Percentiles rank a stretch among this genome's conserved stretches.
phyloP scores from a whole-genome alignment of 106 monocot genomes.

The Iris macrosiphon region DNA sequence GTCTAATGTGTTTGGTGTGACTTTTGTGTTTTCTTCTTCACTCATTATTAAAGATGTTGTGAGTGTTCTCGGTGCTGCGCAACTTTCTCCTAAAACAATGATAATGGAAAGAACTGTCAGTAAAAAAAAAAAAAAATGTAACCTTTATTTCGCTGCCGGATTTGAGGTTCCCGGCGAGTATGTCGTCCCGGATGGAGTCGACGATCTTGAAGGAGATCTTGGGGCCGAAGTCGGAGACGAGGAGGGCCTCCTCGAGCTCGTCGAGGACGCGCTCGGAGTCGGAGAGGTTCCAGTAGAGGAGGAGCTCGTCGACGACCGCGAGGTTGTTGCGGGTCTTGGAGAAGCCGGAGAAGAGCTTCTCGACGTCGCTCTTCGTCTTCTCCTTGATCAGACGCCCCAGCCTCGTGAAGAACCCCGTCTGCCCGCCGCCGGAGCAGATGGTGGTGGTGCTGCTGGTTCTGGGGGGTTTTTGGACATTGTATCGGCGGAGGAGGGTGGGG shows the following conservation, averaged over 20 bases:
- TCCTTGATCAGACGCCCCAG: slow-evolving; percentile 85
- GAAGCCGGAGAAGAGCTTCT: slow-evolving; percentile 90
- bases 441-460: slow-evolving; percentile 11
- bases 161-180: slow-evolving; percentile 77
- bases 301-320: slow-evolving; percentile 92
- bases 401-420: slow-evolving; percentile 78
- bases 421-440: slow-evolving; percentile 52
- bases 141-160: slow-evolving; percentile 90
- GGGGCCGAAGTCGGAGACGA: slow-evolving; percentile 92
- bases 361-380: slow-evolving; percentile 96
- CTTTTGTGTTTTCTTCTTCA: no score
- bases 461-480: neutral
- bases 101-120: no score
- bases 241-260: slow-evolving; percentile 88
- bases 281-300: slow-evolving; percentile 90
- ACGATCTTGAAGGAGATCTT: slow-evolving; percentile 92
- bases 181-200: slow-evolving; percentile 64
- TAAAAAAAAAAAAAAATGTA: no score
- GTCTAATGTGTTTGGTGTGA: no score
- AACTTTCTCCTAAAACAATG: no score
- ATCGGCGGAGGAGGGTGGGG: neutral
- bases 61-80: no score
- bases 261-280: slow-evolving; percentile 92
- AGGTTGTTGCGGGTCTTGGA: slow-evolving; percentile 87
- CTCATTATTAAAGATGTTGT: no score